Base-by-base conservation (phyloP, 108 stramenopile species). In the Nannochloropsis gaditana region DNA sequence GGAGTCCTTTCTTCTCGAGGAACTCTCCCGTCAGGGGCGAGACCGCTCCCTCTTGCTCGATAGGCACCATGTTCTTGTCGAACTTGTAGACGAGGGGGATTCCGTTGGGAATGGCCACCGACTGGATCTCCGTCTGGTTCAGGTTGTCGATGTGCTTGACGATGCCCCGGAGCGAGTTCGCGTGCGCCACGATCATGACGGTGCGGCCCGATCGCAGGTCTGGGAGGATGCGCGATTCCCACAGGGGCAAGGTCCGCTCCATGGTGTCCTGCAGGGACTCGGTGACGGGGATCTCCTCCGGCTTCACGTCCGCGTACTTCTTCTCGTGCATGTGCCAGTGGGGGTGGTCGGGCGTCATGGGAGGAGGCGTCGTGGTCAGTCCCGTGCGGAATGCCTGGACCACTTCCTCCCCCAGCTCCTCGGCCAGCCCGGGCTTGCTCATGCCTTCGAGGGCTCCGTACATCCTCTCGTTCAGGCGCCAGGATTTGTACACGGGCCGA, bases 161-260 rank as follows among this genome's bases (percentile, higher is more conserved):
- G 59, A 94, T 82, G 15, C 95, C 94, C 31, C 95, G 82, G 11
- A 96, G 82, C 1, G 93, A 94, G 83, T 97, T 96, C 19, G 94
- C 95, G 89, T 97, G 96, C 41, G 94, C 96, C 0, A 96, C 95
- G 1, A 97, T 95, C 80, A 97, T 83, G 17, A 97, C 96, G 87
- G 95, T 95, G 2, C 93, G 87, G n/a, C 96, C 96, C 21, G 88
- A 85, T 4, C 85, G 92, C 45, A 97, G 73, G 87, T 97, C 95
- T 43, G 93, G 91, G 59, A 89, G 83, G 81, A 97, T 96, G 79
- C 93, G 92, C n/a, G 92, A 84, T 21, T 95, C 90, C 95, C 95
- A 97, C 8, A 97, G 42, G 8, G 95, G 95, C 82, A 85, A 86
- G 31, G 93, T 95, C 2, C 96, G 91, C 44, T 93, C 92, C 94